Conservation (phyloP, 2,329 filamentous ascomycete species). For the Colletotrichum tropicale region DNA sequence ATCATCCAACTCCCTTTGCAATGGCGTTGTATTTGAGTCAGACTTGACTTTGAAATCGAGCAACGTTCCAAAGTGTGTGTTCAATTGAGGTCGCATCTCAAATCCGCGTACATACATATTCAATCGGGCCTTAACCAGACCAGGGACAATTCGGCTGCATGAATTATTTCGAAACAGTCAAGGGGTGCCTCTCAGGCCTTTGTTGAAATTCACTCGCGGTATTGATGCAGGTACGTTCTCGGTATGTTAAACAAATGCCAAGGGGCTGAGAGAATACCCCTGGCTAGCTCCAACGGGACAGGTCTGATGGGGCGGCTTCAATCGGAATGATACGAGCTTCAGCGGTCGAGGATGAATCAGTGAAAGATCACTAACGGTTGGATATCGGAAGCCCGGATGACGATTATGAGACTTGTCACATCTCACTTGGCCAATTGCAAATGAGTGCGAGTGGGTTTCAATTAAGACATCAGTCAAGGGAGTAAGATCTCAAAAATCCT, state of each 20-base stretch:
- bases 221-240: not conserved
- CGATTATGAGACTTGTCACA: not conserved
- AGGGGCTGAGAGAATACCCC: not conserved
- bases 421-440: not conserved
- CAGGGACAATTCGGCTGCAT: not conserved
- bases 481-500: not conserved
- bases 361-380: not conserved
- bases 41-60: not conserved
- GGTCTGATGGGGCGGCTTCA: not conserved
- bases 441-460: not conserved
- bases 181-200: not conserved
- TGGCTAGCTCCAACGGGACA: not conserved
- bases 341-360: not conserved
- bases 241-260: not conserved
- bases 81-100: not conserved
- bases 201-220: not conserved
- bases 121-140: not conserved
- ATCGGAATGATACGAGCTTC: not conserved
- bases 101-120: not conserved
- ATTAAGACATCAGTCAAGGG: not conserved
- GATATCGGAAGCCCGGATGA: not conserved
- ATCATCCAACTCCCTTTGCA: not conserved
- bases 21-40: not conserved
- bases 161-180: not conserved
- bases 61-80: not conserved